phyloP scores from a whole-genome alignment of 73 alveolate genomes.

The Urostyla sp. region DNA sequence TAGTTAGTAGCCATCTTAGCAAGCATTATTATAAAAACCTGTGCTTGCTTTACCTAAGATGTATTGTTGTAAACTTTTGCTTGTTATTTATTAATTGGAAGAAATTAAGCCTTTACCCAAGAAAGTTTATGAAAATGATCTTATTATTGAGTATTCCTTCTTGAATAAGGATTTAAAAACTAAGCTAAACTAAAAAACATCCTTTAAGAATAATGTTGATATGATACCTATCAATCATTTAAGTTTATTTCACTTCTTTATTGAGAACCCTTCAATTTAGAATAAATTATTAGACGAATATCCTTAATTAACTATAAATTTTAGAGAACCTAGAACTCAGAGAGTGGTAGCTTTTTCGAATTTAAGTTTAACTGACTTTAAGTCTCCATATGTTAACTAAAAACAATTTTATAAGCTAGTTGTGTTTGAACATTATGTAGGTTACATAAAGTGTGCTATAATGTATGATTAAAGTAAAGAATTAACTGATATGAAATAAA shows the following conservation, averaged over 20 bases:
- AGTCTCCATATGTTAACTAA: constrained; percentile 25
- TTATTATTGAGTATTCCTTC: not conserved
- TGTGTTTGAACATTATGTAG: constrained; percentile 26
- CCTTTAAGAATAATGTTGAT: constrained; percentile 7
- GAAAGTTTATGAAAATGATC: constrained; percentile 30
- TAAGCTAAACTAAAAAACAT: not conserved
- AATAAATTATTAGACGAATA: not conserved
- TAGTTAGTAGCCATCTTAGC: not conserved
- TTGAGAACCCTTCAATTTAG: constrained; percentile 23
- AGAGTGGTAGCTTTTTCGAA: not conserved
- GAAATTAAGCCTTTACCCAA: constrained; percentile 31
- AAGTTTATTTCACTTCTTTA: constrained; percentile 56
- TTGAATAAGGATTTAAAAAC: not conserved
- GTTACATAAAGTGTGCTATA: constrained; percentile 19
- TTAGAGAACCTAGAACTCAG: not conserved
- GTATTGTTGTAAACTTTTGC: constrained; percentile 26
- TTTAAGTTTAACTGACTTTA: constrained; percentile 23
- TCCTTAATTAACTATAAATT: not conserved
- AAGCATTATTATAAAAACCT: not conserved
- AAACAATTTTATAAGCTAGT: constrained; percentile 20
- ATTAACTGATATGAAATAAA: constrained; percentile 9
- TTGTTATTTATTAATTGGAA: constrained; percentile 27
- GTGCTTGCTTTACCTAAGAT: not conserved
- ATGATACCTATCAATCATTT: constrained; percentile 45
- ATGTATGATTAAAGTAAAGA: constrained; percentile 13